These are phyloP conservation scores for Eleusine coracana DNA, from an alignment of 176 grass and related monocot genomes.

Conservation along the genomic window DNA sequence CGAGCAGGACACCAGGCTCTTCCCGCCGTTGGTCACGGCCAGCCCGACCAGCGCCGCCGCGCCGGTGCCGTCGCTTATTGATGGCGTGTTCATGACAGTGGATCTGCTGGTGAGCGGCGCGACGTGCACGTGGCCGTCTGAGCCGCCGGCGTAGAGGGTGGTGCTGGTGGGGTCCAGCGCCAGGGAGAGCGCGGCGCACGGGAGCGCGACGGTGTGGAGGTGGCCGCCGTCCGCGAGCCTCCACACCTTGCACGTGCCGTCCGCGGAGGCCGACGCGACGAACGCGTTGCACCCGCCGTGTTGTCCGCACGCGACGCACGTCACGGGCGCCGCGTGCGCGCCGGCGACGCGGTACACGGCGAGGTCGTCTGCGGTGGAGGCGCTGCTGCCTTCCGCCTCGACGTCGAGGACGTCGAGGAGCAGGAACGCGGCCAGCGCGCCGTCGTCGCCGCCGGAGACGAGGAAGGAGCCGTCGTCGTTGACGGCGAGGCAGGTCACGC, in stretches of 20 bases:
- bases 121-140: conserved; percentile 26
- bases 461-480: conserved; percentile 45
- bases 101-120: background rate
- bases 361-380: background rate
- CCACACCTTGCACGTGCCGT: conserved; percentile 53
- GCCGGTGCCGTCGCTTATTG: background rate
- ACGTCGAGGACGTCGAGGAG: conserved; percentile 31
- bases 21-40: background rate
- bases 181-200: conserved; percentile 15
- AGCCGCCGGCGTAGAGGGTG: conserved; percentile 23
- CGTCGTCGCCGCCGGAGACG: conserved; percentile 34
- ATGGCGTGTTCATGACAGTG: background rate
- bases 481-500: conserved; percentile 34
- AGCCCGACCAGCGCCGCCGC: background rate
- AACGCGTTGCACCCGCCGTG: conserved; percentile 32
- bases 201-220: conserved; percentile 25
- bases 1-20: conserved; percentile 33
- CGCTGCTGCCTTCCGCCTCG: background rate
- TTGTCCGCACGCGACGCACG: conserved; percentile 11
- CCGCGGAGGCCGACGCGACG: conserved; percentile 23
- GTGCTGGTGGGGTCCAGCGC: background rate
- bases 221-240: background rate
- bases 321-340: conserved; percentile 17
- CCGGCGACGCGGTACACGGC: background rate
- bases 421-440: conserved; percentile 16